Evolutionary conservation across 2,329 filamentous ascomycete genomes (phyloP).

Genomic region (Fusarium annulatum): DNA sequence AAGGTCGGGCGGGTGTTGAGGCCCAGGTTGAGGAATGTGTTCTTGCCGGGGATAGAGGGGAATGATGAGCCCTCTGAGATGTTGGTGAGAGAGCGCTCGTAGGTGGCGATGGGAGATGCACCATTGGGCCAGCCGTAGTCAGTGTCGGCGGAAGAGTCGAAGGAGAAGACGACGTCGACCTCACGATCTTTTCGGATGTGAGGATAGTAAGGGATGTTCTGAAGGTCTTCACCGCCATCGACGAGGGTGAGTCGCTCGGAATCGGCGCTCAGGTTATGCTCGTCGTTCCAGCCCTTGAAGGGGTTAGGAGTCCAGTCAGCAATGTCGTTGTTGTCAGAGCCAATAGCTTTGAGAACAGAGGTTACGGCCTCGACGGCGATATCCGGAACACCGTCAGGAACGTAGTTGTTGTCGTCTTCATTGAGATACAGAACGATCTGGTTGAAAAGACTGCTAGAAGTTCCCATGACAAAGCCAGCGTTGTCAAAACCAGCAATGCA

Average conservation of each 20-base stretch:
- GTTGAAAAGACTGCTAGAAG: conserved; percentile 85
- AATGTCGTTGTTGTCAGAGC: conserved; percentile 75
- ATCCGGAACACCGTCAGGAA: conserved; percentile 61
- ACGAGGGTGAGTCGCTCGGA: conserved; percentile 73
- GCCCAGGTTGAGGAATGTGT: conserved; percentile 67
- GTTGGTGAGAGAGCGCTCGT: conserved; percentile 60
- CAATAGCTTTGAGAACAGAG: conserved; percentile 65
- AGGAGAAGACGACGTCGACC: conserved; percentile 72
- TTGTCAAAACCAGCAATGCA: conserved; percentile 78
- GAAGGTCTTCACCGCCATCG: conserved; percentile 81
- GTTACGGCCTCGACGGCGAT: conserved; percentile 58
- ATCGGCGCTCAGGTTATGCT: conserved; percentile 57
- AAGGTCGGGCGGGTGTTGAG: conserved; percentile 71
- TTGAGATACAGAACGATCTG: conserved; percentile 74
- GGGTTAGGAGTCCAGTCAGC: conserved; percentile 76
- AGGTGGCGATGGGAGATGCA: conserved; percentile 67
- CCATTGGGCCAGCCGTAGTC: conserved; percentile 69
- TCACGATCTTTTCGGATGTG: conserved; percentile 61
- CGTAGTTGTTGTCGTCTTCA: conserved; percentile 57
- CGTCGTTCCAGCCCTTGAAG: conserved; percentile 62
- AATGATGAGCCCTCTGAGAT: conserved; percentile 67
- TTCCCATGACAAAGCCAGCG: conserved; percentile 83
- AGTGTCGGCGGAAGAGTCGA: conserved; percentile 73
- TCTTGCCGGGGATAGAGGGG: conserved; percentile 65
- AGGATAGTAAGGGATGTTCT: conserved; percentile 82